Conservation (phyloP, 345 rosid genomes). For the Lenwebbia sp. region DNA sequence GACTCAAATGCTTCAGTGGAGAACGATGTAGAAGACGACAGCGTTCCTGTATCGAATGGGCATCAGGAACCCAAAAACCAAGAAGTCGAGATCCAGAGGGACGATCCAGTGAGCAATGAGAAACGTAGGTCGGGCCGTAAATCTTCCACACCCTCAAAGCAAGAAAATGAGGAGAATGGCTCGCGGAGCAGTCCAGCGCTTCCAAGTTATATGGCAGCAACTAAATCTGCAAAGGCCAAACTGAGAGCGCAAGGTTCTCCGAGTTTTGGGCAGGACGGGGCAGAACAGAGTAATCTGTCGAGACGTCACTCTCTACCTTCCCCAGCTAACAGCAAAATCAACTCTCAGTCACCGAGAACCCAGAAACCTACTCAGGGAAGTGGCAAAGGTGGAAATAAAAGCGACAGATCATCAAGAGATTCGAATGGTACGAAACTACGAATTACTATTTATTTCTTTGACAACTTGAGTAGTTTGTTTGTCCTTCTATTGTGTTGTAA, state of each 20-base stretch:
- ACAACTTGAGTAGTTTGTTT: neutral
- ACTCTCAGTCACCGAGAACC: conserved; percentile 71
- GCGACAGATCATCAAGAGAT: conserved; percentile 40
- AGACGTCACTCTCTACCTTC: conserved; percentile 83
- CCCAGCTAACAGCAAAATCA: conserved; percentile 44
- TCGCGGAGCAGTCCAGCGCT: conserved; percentile 42
- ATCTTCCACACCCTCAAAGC: conserved; percentile 31
- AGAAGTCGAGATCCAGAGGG: conserved; percentile 17
- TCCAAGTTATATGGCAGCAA: conserved; percentile 94
- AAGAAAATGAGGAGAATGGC: conserved; percentile 60
- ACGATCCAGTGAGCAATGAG: conserved; percentile 34
- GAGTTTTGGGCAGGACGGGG: conserved; percentile 40
- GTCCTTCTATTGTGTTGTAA: neutral
- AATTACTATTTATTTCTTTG: neutral
- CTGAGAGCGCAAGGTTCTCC: conserved; percentile 76
- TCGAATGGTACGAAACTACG: conserved; percentile 36
- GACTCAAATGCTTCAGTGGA: conserved; percentile 29
- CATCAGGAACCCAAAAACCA: conserved; percentile 11
- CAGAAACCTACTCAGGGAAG: conserved; percentile 39
- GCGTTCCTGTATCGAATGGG: conserved; percentile 30
- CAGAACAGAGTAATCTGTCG: conserved; percentile 39
- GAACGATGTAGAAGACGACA: conserved; percentile 24
- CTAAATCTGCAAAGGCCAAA: conserved; percentile 88
- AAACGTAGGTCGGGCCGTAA: conserved; percentile 41
- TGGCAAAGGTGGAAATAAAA: conserved; percentile 48